phyloP scores from a whole-genome alignment of 169 alveolate genomes.

The Theileria orientalis region DNA sequence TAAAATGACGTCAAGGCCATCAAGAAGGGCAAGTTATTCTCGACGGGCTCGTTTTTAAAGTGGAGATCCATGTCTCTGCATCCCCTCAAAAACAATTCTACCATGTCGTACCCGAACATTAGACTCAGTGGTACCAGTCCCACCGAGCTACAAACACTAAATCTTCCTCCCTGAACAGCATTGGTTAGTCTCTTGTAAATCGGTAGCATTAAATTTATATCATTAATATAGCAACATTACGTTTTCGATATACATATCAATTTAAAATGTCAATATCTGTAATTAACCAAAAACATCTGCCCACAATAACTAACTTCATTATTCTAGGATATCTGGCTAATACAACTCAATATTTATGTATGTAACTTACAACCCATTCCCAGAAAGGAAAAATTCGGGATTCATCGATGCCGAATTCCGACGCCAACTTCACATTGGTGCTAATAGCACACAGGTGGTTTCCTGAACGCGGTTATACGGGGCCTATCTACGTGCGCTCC shows the following conservation, averaged over 20 bases:
- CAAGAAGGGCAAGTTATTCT: slow-evolving; percentile 90
- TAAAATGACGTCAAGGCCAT: slow-evolving; percentile 94
- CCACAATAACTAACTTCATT: too few relatives aligned
- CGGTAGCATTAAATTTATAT: background rate
- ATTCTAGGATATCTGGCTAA: too few relatives aligned
- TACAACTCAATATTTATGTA: background rate
- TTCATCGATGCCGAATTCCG: slow-evolving; percentile 91
- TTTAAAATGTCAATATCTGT: too few relatives aligned
- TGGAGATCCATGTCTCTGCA: slow-evolving; percentile 89
- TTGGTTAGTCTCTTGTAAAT: background rate
- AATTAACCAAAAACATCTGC: too few relatives aligned
- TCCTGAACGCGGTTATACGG: slow-evolving; percentile 66
- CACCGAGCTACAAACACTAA: slow-evolving; percentile 97
- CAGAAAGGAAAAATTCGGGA: slow-evolving; percentile 97
- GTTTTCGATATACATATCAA: background rate
- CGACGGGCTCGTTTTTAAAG: slow-evolving; percentile 75
- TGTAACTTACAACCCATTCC: slow-evolving; percentile 94
- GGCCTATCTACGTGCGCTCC: background rate
- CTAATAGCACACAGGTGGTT: slow-evolving; percentile 92
- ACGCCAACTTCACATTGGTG: slow-evolving; percentile 88
- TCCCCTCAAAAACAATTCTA: slow-evolving; percentile 81
- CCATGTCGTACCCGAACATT: slow-evolving; percentile 88
- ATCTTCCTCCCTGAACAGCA: slow-evolving; percentile 90
- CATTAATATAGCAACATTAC: too few relatives aligned
- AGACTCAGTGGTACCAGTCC: slow-evolving; percentile 95